These are phyloP conservation scores for Ceratocystis diversiconidia DNA, from an alignment of 2,329 filamentous ascomycete species.

Conservation along the genomic window DNA sequence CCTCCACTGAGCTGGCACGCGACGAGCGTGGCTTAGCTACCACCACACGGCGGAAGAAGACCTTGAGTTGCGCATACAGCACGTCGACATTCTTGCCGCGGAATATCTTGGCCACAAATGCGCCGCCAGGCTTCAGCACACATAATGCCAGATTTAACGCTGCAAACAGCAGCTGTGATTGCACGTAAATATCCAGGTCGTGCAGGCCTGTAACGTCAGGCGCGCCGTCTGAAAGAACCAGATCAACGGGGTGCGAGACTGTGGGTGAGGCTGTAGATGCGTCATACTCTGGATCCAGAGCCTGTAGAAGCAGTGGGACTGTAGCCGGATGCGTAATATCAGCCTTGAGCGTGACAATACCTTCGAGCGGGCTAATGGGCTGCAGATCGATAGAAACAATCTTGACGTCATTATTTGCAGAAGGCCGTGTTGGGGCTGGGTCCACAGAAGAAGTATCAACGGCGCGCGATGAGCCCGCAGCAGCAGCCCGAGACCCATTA, in stretches of 20 bases:
- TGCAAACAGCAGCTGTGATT: conserved; percentile 86
- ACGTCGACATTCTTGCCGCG: conserved; percentile 88
- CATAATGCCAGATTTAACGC: conserved; percentile 87
- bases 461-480: conserved; percentile 8
- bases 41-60: conserved; percentile 72
- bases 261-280: conserved; percentile 29
- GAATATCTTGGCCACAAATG: conserved; percentile 98
- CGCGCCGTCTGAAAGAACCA: conserved; percentile 89
- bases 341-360: conserved; percentile 80
- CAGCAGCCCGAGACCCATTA: conserved; percentile 13
- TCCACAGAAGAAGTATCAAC: conserved; percentile 40
- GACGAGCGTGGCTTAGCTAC: conserved; percentile 91
- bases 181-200: conserved; percentile 95
- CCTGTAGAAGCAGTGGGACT: conserved; percentile 72
- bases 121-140: conserved; percentile 81
- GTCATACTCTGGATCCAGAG: conserved; percentile 61
- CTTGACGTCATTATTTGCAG: conserved; percentile 32
- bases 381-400: conserved; percentile 94
- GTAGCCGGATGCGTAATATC: conserved; percentile 97
- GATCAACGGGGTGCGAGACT: conserved; percentile 66
- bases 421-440: neutral
- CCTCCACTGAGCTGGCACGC: conserved; percentile 90
- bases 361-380: conserved; percentile 84
- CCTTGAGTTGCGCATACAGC: conserved; percentile 81
- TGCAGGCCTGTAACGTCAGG: conserved; percentile 94